These are phyloP conservation scores for Phytophthora brassicae DNA, from an alignment of 352 stramenopile genomes.

Conservation along the genomic window DNA sequence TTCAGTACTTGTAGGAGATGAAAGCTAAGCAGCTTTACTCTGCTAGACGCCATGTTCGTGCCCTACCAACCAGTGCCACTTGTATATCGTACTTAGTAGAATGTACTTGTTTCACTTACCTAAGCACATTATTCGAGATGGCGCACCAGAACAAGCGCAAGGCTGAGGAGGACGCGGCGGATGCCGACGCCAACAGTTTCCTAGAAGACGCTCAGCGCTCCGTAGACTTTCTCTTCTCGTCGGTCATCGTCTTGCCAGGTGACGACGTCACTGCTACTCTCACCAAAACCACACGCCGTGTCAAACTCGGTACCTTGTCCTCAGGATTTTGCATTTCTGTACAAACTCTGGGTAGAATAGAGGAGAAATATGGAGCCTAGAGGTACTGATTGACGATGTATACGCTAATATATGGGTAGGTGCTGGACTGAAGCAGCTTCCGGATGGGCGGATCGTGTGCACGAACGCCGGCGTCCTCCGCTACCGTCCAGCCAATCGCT, in stretches of 20 bases:
- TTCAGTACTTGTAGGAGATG: too few species aligned
- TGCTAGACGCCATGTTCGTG: not conserved
- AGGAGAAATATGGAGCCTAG: not conserved
- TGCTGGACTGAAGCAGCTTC: slow-evolving; percentile 58
- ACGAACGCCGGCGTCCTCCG: slow-evolving; percentile 85
- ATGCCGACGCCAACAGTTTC: slow-evolving; percentile 55
- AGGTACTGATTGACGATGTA: slow-evolving; percentile 5
- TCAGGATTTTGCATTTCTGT: not conserved
- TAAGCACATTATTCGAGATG: slow-evolving; percentile 30
- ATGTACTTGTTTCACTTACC: slow-evolving; percentile 11
- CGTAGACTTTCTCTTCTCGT: slow-evolving; percentile 80
- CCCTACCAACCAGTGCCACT: slow-evolving; percentile 19
- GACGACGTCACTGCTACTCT: slow-evolving; percentile 81
- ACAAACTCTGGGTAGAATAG: too few species aligned
- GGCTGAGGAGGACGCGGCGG: slow-evolving; percentile 34
- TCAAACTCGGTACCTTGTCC: slow-evolving; percentile 63
- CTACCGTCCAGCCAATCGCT: slow-evolving; percentile 86
- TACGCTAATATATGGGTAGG: slow-evolving; percentile 29
- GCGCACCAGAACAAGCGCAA: slow-evolving; percentile 53
- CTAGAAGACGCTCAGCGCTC: slow-evolving; percentile 73
- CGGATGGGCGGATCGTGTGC: slow-evolving; percentile 62
- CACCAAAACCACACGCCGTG: slow-evolving; percentile 66
- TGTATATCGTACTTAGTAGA: slow-evolving; percentile 35
- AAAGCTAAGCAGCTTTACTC: too few species aligned
- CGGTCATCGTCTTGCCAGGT: slow-evolving; percentile 67